Conservation (phyloP, 768 basidiomycete species). For the Psilocybe sp. region DNA sequence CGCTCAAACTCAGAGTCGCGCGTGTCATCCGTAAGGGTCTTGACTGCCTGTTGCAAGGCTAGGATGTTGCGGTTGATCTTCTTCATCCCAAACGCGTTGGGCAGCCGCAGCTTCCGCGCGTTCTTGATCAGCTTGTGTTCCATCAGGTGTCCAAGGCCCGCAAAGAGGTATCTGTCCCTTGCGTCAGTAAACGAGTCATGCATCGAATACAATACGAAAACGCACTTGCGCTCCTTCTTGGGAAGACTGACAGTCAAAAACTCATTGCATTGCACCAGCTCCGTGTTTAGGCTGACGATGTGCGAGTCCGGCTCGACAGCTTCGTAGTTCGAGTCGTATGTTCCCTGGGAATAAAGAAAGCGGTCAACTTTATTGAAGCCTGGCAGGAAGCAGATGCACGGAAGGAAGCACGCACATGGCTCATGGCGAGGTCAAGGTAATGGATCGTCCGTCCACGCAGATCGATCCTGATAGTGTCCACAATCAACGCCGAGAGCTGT, state of each 20-base stretch:
- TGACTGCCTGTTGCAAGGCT: constrained; percentile 88
- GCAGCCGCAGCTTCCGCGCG: constrained; percentile 64
- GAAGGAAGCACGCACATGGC: constrained; percentile 49
- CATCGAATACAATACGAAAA: constrained; percentile 4
- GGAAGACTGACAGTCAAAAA: constrained; percentile 61
- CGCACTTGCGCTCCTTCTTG: constrained; percentile 64
- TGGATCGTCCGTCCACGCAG: constrained; percentile 81
- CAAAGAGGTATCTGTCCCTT: constrained; percentile 72
- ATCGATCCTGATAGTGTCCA: constrained; percentile 87
- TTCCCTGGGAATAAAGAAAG: constrained; percentile 52
- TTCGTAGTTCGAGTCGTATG: constrained; percentile 79
- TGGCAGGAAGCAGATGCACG: neutral
- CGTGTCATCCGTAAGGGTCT: constrained; percentile 62
- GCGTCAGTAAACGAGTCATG: constrained; percentile 8
- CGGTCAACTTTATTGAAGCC: neutral
- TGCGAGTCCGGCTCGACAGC: constrained; percentile 90
- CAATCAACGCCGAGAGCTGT: constrained; percentile 81
- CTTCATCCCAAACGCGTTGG: constrained; percentile 74
- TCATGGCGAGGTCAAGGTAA: constrained; percentile 77
- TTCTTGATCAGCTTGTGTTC: constrained; percentile 78
- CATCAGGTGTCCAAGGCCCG: constrained; percentile 81
- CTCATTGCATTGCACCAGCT: constrained; percentile 76
- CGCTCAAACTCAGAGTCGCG: constrained; percentile 69
- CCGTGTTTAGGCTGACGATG: constrained; percentile 79
- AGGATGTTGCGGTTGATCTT: constrained; percentile 89